Conservation (phyloP, 176 grass and related monocot species). For the Pharus latifolius region DNA sequence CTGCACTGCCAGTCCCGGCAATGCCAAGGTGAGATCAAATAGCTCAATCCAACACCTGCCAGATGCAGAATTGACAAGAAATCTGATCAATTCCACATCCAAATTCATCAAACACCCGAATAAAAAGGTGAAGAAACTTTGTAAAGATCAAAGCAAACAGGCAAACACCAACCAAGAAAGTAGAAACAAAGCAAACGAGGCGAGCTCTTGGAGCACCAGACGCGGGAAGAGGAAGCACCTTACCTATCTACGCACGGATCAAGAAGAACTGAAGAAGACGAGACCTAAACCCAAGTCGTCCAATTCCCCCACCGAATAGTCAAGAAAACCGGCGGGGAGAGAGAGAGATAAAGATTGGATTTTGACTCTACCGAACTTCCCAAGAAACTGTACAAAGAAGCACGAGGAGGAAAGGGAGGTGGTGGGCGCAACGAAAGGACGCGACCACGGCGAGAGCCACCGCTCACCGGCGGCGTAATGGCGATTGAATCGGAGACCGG, state of each 20-base stretch:
- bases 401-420: background rate
- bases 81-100: background rate
- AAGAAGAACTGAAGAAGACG: background rate
- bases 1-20: background rate
- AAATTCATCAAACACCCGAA: background rate
- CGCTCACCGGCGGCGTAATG: conserved; percentile 14
- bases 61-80: background rate
- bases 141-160: background rate
- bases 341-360: background rate
- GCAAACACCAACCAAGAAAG: background rate
- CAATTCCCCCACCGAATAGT: conserved; percentile 10
- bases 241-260: background rate
- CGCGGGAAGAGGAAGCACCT: conserved; percentile 2
- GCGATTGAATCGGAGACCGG: background rate
- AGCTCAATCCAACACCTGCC: background rate
- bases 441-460: conserved; percentile 2
- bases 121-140: background rate
- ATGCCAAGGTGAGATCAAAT: conserved; percentile 2
- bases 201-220: background rate
- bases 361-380: background rate
- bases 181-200: background rate
- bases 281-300: background rate
- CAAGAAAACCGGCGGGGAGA: conserved; percentile 9
- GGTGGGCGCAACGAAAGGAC: background rate
- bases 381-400: background rate